Evolutionary conservation across 2,329 filamentous ascomycete genomes (phyloP).

Genomic region (Fusarium armeniacum): DNA sequence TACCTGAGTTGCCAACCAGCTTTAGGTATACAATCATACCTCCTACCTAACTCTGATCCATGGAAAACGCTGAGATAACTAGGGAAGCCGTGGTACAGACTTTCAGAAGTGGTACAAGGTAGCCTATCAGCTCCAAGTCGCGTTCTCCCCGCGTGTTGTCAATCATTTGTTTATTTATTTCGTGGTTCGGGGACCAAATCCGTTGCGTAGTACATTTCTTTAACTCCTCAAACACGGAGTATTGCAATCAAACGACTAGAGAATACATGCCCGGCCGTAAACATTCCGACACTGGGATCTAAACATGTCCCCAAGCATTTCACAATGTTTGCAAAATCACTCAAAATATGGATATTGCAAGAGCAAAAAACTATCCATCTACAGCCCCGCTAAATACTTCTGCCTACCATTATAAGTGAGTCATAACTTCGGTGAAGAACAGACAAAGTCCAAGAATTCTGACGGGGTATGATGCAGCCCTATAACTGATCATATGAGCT

Average conservation of each 20-base stretch:
- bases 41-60: neutral
- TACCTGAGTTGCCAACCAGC: neutral
- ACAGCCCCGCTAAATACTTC: constrained; percentile 6
- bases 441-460: neutral
- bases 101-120: neutral
- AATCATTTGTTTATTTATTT: constrained; percentile 23
- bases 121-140: constrained; percentile 1
- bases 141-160: constrained; percentile 22
- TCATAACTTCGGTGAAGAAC: constrained; percentile 11
- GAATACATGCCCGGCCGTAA: neutral
- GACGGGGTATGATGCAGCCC: neutral
- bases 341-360: constrained; percentile 9
- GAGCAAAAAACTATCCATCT: neutral
- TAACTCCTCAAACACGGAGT: neutral
- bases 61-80: neutral
- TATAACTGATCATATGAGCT: constrained; percentile 9
- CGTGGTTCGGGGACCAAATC: constrained; percentile 34
- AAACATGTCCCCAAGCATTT: neutral
- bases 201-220: neutral
- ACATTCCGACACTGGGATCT: neutral
- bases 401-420: constrained; percentile 1
- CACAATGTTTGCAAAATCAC: constrained; percentile 1
- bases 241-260: neutral
- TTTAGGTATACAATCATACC: neutral
- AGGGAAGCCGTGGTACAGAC: neutral